Percentiles rank a stretch among this genome's conserved stretches.
Evolutionary conservation across 176 grass and related monocot species (phyloP).

Genomic region (Carex kokanica): DNA sequence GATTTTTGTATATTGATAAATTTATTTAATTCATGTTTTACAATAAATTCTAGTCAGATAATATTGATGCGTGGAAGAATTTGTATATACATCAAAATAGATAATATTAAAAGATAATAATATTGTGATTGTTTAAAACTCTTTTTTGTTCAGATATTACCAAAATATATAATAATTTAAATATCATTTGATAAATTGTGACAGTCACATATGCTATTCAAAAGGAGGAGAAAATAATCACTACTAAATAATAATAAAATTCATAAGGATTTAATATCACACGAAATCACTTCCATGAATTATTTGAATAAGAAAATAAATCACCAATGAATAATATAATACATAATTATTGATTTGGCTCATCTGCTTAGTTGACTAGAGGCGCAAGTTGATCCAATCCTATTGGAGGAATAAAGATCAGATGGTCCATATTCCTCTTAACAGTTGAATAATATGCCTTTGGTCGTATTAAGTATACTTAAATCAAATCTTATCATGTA

Average conservation of each 20-base stretch:
- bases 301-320: too few species aligned
- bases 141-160: not conserved
- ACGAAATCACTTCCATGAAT: not conserved
- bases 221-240: not conserved
- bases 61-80: too few species aligned
- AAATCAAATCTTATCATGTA: not conserved
- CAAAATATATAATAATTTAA: not conserved
- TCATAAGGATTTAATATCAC: not conserved
- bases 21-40: too few species aligned
- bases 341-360: not conserved
- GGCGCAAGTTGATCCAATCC: not conserved
- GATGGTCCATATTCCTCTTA: conserved; percentile 7
- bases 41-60: too few species aligned
- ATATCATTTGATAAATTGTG: not conserved
- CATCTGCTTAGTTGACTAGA: conserved; percentile 21
- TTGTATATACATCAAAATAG: too few species aligned
- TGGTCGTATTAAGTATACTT: not conserved
- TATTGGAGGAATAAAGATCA: conserved; percentile 20
- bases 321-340: not conserved
- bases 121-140: not conserved
- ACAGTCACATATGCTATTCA: not conserved
- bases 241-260: not conserved
- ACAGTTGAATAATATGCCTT: not conserved
- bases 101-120: too few species aligned
- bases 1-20: too few species aligned